These are phyloP conservation scores for Diaporthe amygdali DNA, from an alignment of 2,329 filamentous ascomycete genomes.

Conservation along the genomic window DNA sequence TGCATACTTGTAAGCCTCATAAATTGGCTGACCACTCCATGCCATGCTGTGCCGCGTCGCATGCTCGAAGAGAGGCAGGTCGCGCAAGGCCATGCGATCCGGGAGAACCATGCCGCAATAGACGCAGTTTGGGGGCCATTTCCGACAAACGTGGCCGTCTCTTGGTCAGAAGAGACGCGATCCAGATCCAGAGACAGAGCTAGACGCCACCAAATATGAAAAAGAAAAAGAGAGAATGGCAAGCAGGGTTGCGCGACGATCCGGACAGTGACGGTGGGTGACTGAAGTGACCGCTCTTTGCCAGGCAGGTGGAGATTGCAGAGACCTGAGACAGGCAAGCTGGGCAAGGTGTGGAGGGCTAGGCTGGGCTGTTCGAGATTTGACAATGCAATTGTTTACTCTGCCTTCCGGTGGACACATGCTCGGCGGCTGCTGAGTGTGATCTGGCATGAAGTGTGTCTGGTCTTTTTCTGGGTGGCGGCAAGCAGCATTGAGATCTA, in stretches of 20 bases:
- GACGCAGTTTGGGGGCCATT: slow-evolving; percentile 8
- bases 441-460: background rate
- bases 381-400: background rate
- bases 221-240: background rate
- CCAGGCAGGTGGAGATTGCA: background rate
- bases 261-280: background rate
- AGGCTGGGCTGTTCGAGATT: slow-evolving; percentile 13
- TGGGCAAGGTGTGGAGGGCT: background rate
- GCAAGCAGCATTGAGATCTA: too few species aligned
- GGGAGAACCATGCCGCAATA: background rate
- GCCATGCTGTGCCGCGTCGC: background rate
- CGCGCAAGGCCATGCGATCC: background rate
- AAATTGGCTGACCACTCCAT: background rate
- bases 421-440: slow-evolving; percentile 15
- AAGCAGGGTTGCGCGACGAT: background rate
- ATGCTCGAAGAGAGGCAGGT: background rate
- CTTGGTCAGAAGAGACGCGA: background rate
- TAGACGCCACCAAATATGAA: too few species aligned
- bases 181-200: too few species aligned
- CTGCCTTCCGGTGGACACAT: background rate
- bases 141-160: too few species aligned
- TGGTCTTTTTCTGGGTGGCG: background rate
- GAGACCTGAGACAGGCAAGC: background rate
- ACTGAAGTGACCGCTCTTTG: slow-evolving; percentile 8
- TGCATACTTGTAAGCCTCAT: background rate